Evolutionary conservation across 768 basidiomycete genomes (phyloP).

Genomic region (Kwoniella botswanensis): DNA sequence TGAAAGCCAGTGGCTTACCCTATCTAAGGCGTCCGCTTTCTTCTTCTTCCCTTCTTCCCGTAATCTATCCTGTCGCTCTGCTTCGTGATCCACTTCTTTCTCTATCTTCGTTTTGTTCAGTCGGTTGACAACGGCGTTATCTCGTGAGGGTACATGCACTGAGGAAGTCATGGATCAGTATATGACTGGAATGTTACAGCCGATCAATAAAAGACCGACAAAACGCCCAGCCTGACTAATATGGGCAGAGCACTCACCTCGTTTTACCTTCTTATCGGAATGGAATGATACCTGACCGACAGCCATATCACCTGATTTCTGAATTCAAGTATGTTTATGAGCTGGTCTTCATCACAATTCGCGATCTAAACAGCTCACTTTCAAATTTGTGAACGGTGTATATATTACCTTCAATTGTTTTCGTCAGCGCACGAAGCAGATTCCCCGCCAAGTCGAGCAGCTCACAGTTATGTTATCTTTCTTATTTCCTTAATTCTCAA

Average conservation of each 20-base stretch:
- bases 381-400: constrained; percentile 88
- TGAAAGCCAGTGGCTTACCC: constrained; percentile 62
- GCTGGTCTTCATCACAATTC: neutral
- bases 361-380: constrained; percentile 63
- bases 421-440: neutral
- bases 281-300: constrained; percentile 96
- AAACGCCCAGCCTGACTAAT: too few relatives aligned
- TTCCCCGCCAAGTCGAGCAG: neutral
- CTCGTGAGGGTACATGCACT: constrained; percentile 80
- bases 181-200: too few relatives aligned
- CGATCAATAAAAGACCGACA: neutral
- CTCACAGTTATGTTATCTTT: constrained; percentile 78
- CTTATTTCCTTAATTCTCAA: constrained; percentile 75
- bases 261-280: constrained; percentile 83
- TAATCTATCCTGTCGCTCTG: constrained; percentile 78
- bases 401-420: constrained; percentile 70
- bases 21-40: constrained; percentile 76
- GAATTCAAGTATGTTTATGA: neutral
- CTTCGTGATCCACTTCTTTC: constrained; percentile 84
- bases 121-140: constrained; percentile 88
- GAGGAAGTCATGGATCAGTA: neutral
- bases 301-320: constrained; percentile 99
- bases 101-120: constrained; percentile 91
- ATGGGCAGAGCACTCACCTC: constrained; percentile 62
- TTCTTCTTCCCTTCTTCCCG: constrained; percentile 54